Evolutionary conservation across 768 basidiomycete species (phyloP).

Genomic region (Tremella mesenterica): DNA sequence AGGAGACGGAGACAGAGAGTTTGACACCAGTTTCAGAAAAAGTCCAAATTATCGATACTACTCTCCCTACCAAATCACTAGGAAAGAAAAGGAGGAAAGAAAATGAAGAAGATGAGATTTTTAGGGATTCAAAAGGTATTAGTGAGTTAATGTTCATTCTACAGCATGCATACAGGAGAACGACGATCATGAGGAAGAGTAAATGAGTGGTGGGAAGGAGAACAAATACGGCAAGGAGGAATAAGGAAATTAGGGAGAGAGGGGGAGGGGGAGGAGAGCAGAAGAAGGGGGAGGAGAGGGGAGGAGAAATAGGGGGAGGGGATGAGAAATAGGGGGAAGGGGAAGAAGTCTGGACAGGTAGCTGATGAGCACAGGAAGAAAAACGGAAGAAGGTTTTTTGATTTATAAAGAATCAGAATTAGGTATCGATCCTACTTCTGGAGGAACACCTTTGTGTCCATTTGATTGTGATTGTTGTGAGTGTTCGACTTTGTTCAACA

Average conservation of each 20-base stretch:
- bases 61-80: neutral
- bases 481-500: conserved; percentile 2
- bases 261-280: neutral
- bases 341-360: no score
- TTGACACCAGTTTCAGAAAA: neutral
- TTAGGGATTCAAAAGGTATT: conserved; percentile 40
- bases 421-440: conserved; percentile 41
- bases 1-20: neutral
- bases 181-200: neutral
- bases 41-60: neutral
- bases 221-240: neutral
- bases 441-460: conserved; percentile 43
- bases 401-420: conserved; percentile 45
- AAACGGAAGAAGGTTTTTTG: conserved; percentile 44
- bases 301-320: neutral
- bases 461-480: conserved; percentile 46
- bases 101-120: conserved; percentile 34
- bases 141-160: conserved; percentile 20
- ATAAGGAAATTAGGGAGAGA: neutral
- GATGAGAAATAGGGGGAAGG: neutral
- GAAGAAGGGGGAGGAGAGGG: neutral
- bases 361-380: conserved; percentile 42
- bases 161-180: neutral
- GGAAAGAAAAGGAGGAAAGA: conserved; percentile 21
- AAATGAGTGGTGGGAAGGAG: neutral